Evolutionary conservation across 139 green algal genomes (phyloP).

Genomic region (Auxenochlorella pyrenoidosa): DNA sequence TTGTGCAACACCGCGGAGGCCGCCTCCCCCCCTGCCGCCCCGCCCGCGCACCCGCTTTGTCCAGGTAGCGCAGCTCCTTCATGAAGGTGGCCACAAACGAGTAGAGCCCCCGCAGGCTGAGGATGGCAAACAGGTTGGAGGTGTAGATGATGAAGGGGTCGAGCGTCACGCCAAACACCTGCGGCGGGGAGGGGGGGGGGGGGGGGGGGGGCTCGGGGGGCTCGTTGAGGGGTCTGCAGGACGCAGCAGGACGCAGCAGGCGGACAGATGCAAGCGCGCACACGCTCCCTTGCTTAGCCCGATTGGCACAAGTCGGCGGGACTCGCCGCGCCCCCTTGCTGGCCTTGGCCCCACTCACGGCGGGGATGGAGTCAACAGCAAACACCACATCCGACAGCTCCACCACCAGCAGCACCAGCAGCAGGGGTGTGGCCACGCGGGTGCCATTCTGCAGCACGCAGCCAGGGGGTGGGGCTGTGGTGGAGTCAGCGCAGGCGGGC

Average conservation of each 20-base stretch:
- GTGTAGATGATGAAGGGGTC: constrained; percentile 99
- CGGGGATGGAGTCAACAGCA: constrained; percentile 94
- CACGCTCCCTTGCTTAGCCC: not conserved
- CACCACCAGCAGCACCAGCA: constrained; percentile 92
- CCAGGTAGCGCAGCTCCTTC: constrained; percentile 65
- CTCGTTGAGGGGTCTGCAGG: not conserved
- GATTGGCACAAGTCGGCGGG: not conserved
- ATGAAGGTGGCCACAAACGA: constrained; percentile 66
- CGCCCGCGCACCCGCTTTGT: constrained; percentile 67
- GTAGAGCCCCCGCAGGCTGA: constrained; percentile 85
- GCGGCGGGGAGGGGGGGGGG: constrained; percentile 14
- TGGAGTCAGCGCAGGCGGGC: not conserved
- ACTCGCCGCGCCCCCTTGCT: not conserved
- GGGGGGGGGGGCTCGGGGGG: not conserved
- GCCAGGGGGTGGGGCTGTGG: not conserved
- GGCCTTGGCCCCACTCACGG: constrained; percentile 47
- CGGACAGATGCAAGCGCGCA: not conserved
- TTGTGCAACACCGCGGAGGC: not conserved
- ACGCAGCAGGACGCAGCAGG: not conserved
- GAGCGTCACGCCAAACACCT: constrained; percentile 93
- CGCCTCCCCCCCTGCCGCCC: not conserved
- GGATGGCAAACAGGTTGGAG: constrained; percentile 95
- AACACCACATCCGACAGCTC: constrained; percentile 97
- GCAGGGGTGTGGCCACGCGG: constrained; percentile 85
- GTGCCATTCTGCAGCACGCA: constrained; percentile 55